phyloP scores from a whole-genome alignment of 306 rosid genomes.

The Castanea sativa region DNA sequence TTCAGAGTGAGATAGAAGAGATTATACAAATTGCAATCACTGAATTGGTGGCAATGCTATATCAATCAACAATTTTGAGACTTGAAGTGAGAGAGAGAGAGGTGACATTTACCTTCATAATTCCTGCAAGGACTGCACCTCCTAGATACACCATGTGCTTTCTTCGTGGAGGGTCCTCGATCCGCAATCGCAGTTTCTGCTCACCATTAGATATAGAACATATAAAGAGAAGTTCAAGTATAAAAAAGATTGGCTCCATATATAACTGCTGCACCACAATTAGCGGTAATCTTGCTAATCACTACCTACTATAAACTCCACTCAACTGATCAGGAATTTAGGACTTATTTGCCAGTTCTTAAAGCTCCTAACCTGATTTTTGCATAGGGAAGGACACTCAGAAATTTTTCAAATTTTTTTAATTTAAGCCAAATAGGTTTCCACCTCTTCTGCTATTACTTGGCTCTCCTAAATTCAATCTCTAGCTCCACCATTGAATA shows the following conservation, averaged over 20 bases:
- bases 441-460: background rate
- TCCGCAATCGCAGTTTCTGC: conserved; percentile 86
- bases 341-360: background rate
- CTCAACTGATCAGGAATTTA: background rate
- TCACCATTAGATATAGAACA: conserved; percentile 17
- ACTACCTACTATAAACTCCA: background rate
- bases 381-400: background rate
- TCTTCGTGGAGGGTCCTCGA: conserved; percentile 98
- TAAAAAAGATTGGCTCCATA: background rate
- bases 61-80: background rate
- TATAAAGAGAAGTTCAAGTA: conserved; percentile 1
- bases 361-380: background rate
- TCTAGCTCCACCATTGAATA: background rate
- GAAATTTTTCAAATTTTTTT: background rate
- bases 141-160: conserved; percentile 99
- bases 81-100: background rate
- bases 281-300: background rate
- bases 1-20: background rate
- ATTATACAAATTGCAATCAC: background rate
- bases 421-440: background rate
- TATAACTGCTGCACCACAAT: background rate
- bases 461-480: background rate
- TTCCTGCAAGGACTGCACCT: conserved; percentile 98
- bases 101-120: conserved; percentile 75
- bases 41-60: background rate